Evolutionary conservation across 805 yeast genomes (phyloP), one percentile per base, ranked within the genome.

Genomic region (Crinitomyces ghanaensis): DNA sequence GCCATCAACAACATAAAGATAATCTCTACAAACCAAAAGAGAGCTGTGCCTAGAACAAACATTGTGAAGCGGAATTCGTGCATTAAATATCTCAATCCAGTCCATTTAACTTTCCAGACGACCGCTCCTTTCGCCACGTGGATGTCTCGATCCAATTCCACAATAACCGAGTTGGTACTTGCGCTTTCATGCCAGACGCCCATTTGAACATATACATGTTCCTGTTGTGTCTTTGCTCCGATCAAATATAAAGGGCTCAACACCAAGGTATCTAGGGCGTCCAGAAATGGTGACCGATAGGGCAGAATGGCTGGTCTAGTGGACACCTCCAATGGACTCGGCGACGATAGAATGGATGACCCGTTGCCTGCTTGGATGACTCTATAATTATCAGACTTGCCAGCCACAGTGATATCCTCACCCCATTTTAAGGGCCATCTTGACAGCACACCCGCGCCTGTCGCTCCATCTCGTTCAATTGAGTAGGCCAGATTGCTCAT

Each of bases 221-320:
- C 43, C 15, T 43, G 34, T 34, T 58, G 59, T 4, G 23, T 12
- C 32, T 19, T 26, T 30, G 44, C 32, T 3, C 58, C 59, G 3
- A 41, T 26, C 5, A 53, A 21, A 22, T 54, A 53, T 6, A 50
- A 36, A 6, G 60, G 61, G 4, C 51, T 28, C 18, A 44, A 45
- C 11, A 48, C 19, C 6, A 54, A 7, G 2, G 55, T 39, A 17
- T 50, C 51, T 12, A 56, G 11, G 3, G 35, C 11, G 23, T 55
- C 56, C 13, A 54, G 34, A 4, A 52, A 27, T 6, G 34, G 38
- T 6, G 56, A 46, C 30, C 34, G 38, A 41, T 39, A 58, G 1
- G 59, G 58, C 28, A 59, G 34, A 9, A 54, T 44, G 2, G 51
- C 56, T 33, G 57, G 57, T 15, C 40, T 35, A 23, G 38, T 32